Evolutionary conservation across 352 stramenopile genomes (phyloP).

Genomic region (Globisporangium abappressorium): DNA sequence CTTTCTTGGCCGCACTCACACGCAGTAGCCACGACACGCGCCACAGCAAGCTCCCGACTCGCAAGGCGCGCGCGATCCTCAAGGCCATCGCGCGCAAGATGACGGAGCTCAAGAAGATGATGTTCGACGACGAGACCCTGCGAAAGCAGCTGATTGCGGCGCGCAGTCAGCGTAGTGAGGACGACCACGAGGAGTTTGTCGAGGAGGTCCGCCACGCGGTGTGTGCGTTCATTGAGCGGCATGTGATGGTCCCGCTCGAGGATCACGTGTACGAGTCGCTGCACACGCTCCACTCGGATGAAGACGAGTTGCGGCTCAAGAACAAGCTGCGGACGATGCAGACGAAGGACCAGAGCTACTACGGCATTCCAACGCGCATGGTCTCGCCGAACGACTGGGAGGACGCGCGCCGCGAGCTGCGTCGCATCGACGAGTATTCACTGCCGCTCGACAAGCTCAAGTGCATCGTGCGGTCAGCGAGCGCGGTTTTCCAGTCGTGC

Average conservation of each 20-base stretch:
- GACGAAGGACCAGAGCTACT: slow-evolving; percentile 49
- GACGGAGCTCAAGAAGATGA: slow-evolving; percentile 40
- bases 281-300: slow-evolving; percentile 43
- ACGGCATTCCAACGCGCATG: slow-evolving; percentile 49
- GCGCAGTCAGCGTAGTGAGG: slow-evolving; percentile 31
- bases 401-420: slow-evolving; percentile 49
- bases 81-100: slow-evolving; percentile 50
- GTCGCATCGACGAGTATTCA: slow-evolving; percentile 49
- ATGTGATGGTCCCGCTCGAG: slow-evolving; percentile 51
- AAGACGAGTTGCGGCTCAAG: slow-evolving; percentile 41
- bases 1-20: slow-evolving; percentile 37
- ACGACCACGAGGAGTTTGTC: slow-evolving; percentile 58
- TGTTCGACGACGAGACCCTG: slow-evolving; percentile 45
- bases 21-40: slow-evolving; percentile 38
- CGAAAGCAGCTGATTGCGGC: slow-evolving; percentile 30
- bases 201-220: slow-evolving; percentile 58
- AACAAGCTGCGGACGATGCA: slow-evolving; percentile 58
- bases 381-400: slow-evolving; percentile 53
- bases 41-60: slow-evolving; percentile 32
- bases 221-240: slow-evolving; percentile 46
- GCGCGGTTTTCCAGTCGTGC: slow-evolving; percentile 43
- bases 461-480: slow-evolving; percentile 57
- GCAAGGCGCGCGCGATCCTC: slow-evolving; percentile 48
- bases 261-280: slow-evolving; percentile 61
- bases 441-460: slow-evolving; percentile 71